These are phyloP conservation scores for Hypsizygus ulmarius DNA, from an alignment of 1,284 basidiomycete species.

Conservation along the genomic window DNA sequence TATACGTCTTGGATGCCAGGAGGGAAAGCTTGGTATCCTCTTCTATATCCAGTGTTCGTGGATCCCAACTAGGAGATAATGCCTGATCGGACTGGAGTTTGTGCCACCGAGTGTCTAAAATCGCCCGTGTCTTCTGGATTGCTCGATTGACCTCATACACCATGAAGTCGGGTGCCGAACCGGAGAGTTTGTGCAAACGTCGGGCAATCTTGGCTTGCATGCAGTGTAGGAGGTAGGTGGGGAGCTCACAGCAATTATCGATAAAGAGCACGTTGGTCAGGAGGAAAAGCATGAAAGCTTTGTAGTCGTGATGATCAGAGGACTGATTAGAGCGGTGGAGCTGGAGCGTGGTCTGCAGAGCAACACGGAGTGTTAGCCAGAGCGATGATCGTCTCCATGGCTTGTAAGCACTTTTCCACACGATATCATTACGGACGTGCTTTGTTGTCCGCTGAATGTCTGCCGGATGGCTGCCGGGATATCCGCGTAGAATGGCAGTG, in stretches of 20 bases:
- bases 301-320: conserved; percentile 34
- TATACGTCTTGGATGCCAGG: conserved; percentile 22
- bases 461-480: conserved; percentile 14
- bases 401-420: conserved; percentile 33
- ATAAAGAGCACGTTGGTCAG: conserved; percentile 31
- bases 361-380: conserved; percentile 46
- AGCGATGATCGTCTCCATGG: conserved; percentile 49
- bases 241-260: conserved; percentile 18
- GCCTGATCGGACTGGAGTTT: conserved; percentile 25
- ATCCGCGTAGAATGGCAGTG: conserved; percentile 38
- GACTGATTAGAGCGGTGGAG: conserved; percentile 6
- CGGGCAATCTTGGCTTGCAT: conserved; percentile 28
- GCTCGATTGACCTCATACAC: conserved; percentile 18
- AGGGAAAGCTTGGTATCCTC: conserved; percentile 32
- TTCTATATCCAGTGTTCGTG: conserved; percentile 24
- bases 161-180: conserved; percentile 16
- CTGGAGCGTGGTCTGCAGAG: conserved; percentile 40
- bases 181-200: conserved; percentile 34
- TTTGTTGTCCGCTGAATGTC: conserved; percentile 35
- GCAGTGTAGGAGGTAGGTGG: conserved; percentile 32
- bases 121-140: conserved; percentile 11
- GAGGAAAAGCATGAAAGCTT: conserved; percentile 43
- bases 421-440: conserved; percentile 44
- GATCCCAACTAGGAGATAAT: conserved; percentile 25
- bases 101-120: conserved; percentile 33